Evolutionary conservation across 371 early-diverging fungal species (phyloP).

Genomic region (Mycotypha africana): DNA sequence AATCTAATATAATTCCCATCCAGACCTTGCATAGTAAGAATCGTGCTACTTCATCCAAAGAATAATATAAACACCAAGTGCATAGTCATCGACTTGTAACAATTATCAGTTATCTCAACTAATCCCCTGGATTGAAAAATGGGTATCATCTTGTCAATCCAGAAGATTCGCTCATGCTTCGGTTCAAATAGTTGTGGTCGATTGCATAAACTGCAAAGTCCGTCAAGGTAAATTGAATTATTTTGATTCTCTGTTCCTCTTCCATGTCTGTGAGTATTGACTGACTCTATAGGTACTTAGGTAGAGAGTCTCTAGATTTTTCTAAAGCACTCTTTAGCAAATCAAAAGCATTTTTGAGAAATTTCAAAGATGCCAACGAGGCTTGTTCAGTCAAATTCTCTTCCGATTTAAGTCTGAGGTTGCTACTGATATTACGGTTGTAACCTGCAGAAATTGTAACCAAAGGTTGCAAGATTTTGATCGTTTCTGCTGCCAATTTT

Average conservation of each 20-base stretch:
- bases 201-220: slow-evolving; percentile 9
- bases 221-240: slow-evolving; percentile 7
- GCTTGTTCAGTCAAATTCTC: slow-evolving; percentile 8
- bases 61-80: too few relatives aligned
- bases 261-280: slow-evolving; percentile 10
- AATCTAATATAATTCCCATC: too few relatives aligned
- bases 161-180: slow-evolving; percentile 32
- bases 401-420: slow-evolving; percentile 7
- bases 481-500: slow-evolving; percentile 1
- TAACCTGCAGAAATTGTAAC: slow-evolving; percentile 6
- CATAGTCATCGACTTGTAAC: too few relatives aligned
- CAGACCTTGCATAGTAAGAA: too few relatives aligned
- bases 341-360: slow-evolving; percentile 10
- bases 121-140: too few relatives aligned
- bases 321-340: slow-evolving; percentile 11
- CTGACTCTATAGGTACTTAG: slow-evolving; percentile 9
- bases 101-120: too few relatives aligned
- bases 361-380: slow-evolving; percentile 12
- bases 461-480: too few relatives aligned
- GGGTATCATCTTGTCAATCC: too few relatives aligned
- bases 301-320: slow-evolving; percentile 9
- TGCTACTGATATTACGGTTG: slow-evolving; percentile 5
- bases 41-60: too few relatives aligned
- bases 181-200: slow-evolving; percentile 3
- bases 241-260: slow-evolving; percentile 8